Evolutionary conservation across 75 land plant species (phyloP).

Genomic region (Cunninghamia lanceolata): DNA sequence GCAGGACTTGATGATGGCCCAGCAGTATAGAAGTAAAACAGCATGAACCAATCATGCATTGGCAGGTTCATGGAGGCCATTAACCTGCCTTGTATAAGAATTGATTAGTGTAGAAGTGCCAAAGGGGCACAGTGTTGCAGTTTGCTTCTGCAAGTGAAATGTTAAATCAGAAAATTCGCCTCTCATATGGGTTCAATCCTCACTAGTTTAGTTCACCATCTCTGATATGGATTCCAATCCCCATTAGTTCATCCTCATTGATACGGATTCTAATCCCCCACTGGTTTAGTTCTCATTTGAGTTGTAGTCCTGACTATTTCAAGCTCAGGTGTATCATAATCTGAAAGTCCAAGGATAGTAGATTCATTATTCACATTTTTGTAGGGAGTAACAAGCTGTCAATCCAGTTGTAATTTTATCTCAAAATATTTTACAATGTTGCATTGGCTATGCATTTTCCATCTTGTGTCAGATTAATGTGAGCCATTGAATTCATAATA

Average conservation of each 20-base stretch:
- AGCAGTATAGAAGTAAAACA: neutral
- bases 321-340: constrained; percentile 11
- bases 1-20: constrained; percentile 66
- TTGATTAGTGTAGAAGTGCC: neutral
- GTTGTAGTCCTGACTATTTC: constrained; percentile 5
- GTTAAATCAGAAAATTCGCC: neutral
- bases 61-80: neutral
- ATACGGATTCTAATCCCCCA: neutral
- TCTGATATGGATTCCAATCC: too few species aligned
- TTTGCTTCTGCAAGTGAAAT: neutral
- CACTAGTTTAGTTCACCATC: too few species aligned
- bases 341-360: neutral
- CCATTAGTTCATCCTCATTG: neutral
- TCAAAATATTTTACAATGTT: constrained; percentile 8
- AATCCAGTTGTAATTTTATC: constrained; percentile 4
- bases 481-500: neutral
- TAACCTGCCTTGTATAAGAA: constrained; percentile 1
- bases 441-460: neutral
- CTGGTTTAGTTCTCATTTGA: neutral
- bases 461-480: neutral
- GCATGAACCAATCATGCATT: neutral
- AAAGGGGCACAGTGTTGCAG: neutral
- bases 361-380: constrained; percentile 9
- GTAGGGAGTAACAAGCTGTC: constrained; percentile 6
- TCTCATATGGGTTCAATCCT: too few species aligned